These are phyloP conservation scores for Cyclostephanos tholiformis DNA, from an alignment of 108 stramenopile genomes.

Conservation along the genomic window DNA sequence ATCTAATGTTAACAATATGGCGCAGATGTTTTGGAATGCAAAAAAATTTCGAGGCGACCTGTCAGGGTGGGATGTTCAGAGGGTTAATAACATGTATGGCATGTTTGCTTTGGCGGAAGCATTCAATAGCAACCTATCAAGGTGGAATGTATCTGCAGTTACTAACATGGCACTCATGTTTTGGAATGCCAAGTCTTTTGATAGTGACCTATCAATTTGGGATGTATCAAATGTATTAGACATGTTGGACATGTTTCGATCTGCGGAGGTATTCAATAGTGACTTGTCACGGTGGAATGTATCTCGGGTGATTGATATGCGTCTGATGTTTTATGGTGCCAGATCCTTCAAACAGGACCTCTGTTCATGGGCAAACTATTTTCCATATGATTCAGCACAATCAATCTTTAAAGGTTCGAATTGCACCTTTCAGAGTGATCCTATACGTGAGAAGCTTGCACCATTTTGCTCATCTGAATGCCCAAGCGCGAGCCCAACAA, in stretches of 20 bases:
- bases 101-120: too few species aligned
- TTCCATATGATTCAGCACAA: background rate
- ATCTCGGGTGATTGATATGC: background rate
- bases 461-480: background rate
- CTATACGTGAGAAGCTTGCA: background rate
- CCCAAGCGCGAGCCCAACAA: too few species aligned
- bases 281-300: conserved; percentile 23
- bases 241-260: background rate
- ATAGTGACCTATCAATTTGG: too few species aligned
- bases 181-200: too few species aligned
- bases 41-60: too few species aligned
- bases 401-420: background rate
- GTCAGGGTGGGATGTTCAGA: too few species aligned
- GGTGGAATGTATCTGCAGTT: too few species aligned
- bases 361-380: background rate
- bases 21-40: too few species aligned
- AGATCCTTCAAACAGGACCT: conserved; percentile 9
- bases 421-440: background rate
- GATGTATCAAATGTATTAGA: conserved; percentile 1
- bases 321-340: background rate
- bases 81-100: too few species aligned
- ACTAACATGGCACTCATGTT: too few species aligned
- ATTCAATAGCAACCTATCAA: too few species aligned
- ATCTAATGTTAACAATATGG: too few species aligned
- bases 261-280: background rate